Evolutionary conservation across 495 filamentous ascomycete genomes (phyloP).

Genomic region (Amphirosellinia nigrospora): DNA sequence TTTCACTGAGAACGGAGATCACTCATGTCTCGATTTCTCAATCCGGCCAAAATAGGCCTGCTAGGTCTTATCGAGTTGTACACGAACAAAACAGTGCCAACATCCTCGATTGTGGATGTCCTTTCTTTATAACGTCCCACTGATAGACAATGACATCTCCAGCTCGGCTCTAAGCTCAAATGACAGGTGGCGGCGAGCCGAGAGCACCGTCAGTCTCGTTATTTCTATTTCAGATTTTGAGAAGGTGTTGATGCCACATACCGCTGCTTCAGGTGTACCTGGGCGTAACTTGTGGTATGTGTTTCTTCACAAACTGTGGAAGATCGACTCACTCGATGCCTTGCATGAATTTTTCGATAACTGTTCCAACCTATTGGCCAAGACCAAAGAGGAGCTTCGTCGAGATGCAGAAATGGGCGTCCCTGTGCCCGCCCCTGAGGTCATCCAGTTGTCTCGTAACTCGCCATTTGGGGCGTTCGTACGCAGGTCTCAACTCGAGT

Average conservation of each 20-base stretch:
- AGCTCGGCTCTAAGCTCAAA: constrained; percentile 28
- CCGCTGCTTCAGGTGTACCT: constrained; percentile 68
- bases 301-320: constrained; percentile 84
- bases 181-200: constrained; percentile 47
- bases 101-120: constrained; percentile 75
- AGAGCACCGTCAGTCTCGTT: constrained; percentile 55
- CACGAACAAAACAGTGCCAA: constrained; percentile 74
- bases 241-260: constrained; percentile 61
- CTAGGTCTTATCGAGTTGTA: constrained; percentile 83
- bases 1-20: neutral
- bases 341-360: constrained; percentile 74
- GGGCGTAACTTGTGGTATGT: constrained; percentile 85
- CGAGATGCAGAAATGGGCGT: constrained; percentile 51
- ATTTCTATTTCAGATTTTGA: constrained; percentile 72
- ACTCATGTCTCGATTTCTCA: constrained; percentile 78
- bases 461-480: constrained; percentile 90
- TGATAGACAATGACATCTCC: constrained; percentile 57
- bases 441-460: constrained; percentile 61
- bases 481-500: constrained; percentile 77
- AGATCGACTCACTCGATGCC: constrained; percentile 77
- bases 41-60: constrained; percentile 83
- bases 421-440: constrained; percentile 42
- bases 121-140: constrained; percentile 83
- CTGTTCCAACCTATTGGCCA: constrained; percentile 62
- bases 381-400: constrained; percentile 62